A percentile compares a stretch with the other conserved stretches of the same genome.
These are phyloP conservation scores for Leucosporidium yakuticum DNA, from an alignment of 768 basidiomycete species.

Conservation along the genomic window DNA sequence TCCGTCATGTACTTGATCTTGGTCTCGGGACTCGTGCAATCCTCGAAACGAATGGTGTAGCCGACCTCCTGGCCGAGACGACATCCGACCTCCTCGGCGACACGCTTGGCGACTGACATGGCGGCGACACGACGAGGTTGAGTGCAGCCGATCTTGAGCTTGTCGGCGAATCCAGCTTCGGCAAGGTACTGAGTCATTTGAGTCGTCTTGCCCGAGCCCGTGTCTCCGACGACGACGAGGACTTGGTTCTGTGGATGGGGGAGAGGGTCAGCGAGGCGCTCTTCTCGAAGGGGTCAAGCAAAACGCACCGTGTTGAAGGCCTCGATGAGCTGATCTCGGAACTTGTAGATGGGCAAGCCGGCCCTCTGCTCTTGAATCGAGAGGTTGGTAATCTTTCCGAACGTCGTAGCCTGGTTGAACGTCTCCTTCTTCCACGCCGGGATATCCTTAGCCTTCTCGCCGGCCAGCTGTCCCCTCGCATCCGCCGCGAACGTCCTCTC, in stretches of 20 bases:
- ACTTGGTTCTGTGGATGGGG: constrained; percentile 73
- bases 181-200: constrained; percentile 99
- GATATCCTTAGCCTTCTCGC: constrained; percentile 72
- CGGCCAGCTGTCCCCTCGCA: constrained; percentile 56
- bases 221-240: constrained; percentile 96
- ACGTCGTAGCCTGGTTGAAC: constrained; percentile 93
- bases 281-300: constrained; percentile 4
- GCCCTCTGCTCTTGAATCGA: constrained; percentile 91
- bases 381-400: constrained; percentile 81
- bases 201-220: constrained; percentile 97
- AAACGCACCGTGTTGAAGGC: constrained; percentile 76
- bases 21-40: constrained; percentile 96
- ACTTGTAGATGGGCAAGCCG: constrained; percentile 88
- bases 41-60: constrained; percentile 98
- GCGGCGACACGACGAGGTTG: constrained; percentile 99
- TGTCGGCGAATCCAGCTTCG: constrained; percentile 86
- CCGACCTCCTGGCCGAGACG: constrained; percentile 95
- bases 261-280: constrained; percentile 21
- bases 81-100: constrained; percentile 96
- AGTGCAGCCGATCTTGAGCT: constrained; percentile 87
- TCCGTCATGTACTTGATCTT: constrained; percentile 99
- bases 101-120: constrained; percentile 98
- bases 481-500: constrained; percentile 93
- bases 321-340: constrained; percentile 78
- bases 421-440: constrained; percentile 87